Conservation (phyloP, 176 grass and related monocot genomes). For the Coix lacrymajobi region DNA sequence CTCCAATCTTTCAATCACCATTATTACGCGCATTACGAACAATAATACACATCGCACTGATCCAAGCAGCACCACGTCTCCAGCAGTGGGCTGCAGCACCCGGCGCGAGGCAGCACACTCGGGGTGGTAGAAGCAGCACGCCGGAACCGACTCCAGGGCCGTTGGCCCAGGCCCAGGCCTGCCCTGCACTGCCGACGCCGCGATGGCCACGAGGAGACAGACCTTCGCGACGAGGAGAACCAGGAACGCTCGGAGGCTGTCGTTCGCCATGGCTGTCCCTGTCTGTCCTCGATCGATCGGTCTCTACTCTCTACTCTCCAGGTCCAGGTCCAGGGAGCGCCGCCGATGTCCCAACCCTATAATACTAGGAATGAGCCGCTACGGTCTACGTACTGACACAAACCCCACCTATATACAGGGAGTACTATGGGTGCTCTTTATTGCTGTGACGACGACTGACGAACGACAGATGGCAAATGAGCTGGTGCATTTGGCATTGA, state of each 20-base stretch:
- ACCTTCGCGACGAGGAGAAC: constrained; percentile 11
- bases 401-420: no score
- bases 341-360: not conserved
- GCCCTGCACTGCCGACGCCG: constrained; percentile 1
- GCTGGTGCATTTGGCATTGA: no score
- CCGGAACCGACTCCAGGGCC: not conserved
- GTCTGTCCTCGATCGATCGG: not conserved
- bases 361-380: not conserved
- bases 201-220: constrained; percentile 22
- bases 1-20: no score
- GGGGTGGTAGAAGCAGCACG: constrained; percentile 19
- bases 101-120: no score
- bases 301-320: no score
- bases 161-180: not conserved
- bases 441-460: not conserved
- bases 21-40: no score
- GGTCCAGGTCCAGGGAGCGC: not conserved
- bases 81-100: no score
- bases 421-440: no score
- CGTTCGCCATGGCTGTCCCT: not conserved
- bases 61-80: no score
- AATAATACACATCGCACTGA: no score
- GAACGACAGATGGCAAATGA: no score
- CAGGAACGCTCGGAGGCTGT: not conserved
- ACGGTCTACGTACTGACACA: no score